phyloP scores from a whole-genome alignment of 495 filamentous ascomycete species.

The Talaromyces borbonicus region DNA sequence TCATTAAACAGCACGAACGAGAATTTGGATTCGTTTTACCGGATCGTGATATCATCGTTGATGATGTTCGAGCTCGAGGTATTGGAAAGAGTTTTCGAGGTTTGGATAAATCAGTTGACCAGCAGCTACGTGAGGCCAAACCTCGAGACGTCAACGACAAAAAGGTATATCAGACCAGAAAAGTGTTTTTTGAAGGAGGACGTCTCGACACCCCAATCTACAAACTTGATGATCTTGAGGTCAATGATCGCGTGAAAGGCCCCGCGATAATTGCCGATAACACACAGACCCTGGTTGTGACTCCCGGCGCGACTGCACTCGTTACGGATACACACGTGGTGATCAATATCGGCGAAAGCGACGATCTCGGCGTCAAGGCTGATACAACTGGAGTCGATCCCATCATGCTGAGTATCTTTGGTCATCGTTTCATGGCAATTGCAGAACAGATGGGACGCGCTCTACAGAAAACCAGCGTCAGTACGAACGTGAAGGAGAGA shows the following conservation, averaged over 20 bases:
- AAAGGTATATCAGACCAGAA: constrained; percentile 21
- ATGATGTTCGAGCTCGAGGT: constrained; percentile 82
- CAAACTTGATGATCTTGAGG: constrained; percentile 59
- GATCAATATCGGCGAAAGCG: constrained; percentile 16
- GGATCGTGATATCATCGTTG: constrained; percentile 81
- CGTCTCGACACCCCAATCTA: constrained; percentile 71
- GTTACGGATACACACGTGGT: constrained; percentile 15
- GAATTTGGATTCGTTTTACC: constrained; percentile 93
- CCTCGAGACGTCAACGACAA: constrained; percentile 21
- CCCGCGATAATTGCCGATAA: constrained; percentile 85
- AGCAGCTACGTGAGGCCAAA: constrained; percentile 63
- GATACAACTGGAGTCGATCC: constrained; percentile 40
- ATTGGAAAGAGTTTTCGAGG: constrained; percentile 76
- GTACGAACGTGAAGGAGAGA: constrained; percentile 87
- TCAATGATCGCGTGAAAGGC: constrained; percentile 66
- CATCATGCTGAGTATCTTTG: constrained; percentile 85
- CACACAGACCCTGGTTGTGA: constrained; percentile 86
- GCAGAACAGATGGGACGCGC: constrained; percentile 89
- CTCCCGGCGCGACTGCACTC: constrained; percentile 53
- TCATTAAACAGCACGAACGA: constrained; percentile 78
- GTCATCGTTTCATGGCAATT: constrained; percentile 89
- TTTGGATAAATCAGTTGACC: constrained; percentile 71
- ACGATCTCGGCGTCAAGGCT: constrained; percentile 34
- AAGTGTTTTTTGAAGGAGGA: constrained; percentile 42
- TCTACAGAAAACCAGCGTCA: constrained; percentile 85